These are phyloP conservation scores for Microdochium bolleyi DNA, from an alignment of 2,329 filamentous ascomycete species.

Conservation along the genomic window DNA sequence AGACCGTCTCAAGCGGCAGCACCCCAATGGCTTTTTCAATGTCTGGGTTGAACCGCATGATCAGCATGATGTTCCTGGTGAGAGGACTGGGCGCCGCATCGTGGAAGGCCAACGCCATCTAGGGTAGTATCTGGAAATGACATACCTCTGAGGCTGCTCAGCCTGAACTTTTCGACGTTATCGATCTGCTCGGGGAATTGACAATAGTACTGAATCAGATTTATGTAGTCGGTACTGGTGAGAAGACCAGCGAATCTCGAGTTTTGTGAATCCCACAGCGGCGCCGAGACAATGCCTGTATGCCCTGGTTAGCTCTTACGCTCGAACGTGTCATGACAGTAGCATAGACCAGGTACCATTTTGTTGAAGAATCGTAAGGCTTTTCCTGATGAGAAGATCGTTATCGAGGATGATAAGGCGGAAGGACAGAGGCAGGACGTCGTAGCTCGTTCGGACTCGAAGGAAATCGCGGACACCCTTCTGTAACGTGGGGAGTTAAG, in stretches of 20 bases:
- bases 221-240: conserved; percentile 96
- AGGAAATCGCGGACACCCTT: conserved; percentile 91
- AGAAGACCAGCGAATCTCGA: conserved; percentile 91
- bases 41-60: conserved; percentile 42
- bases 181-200: conserved; percentile 87
- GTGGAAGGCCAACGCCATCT: neutral
- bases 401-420: conserved; percentile 95
- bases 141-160: conserved; percentile 84
- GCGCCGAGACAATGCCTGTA: conserved; percentile 90
- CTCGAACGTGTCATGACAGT: conserved; percentile 1
- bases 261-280: conserved; percentile 89
- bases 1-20: conserved; percentile 84
- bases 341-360: conserved; percentile 54
- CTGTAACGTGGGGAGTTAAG: conserved; percentile 34
- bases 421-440: conserved; percentile 93
- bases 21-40: conserved; percentile 93
- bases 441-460: conserved; percentile 93
- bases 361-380: conserved; percentile 87
- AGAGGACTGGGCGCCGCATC: no score
- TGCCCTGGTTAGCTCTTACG: neutral
- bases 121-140: conserved; percentile 4
- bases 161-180: conserved; percentile 85
- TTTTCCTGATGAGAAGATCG: conserved; percentile 92
- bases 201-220: conserved; percentile 98
- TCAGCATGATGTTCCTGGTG: neutral